Percentiles rank a stretch among this genome's conserved stretches.
Evolutionary conservation across 2,329 filamentous ascomycete species (phyloP).

Genomic region (Clonostachys rhizophaga): DNA sequence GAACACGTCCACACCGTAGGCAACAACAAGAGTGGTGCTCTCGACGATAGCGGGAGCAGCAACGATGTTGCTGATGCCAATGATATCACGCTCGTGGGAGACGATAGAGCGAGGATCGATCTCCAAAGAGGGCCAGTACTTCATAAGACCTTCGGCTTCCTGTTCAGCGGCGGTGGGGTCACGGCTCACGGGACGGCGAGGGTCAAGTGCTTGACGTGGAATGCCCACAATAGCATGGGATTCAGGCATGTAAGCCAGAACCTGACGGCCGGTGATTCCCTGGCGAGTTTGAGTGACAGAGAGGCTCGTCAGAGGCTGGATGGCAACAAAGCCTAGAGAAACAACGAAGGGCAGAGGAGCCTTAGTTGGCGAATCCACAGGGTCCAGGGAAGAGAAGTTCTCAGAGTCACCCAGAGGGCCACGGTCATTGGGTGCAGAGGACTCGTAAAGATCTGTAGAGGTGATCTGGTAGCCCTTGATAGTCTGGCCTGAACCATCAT

Average conservation of each 20-base stretch:
- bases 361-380: slow-evolving; percentile 50
- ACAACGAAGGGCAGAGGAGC: slow-evolving; percentile 67
- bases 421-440: slow-evolving; percentile 75
- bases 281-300: slow-evolving; percentile 86
- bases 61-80: slow-evolving; percentile 70
- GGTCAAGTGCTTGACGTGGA: slow-evolving; percentile 74
- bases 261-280: slow-evolving; percentile 79
- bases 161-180: slow-evolving; percentile 75
- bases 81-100: slow-evolving; percentile 76
- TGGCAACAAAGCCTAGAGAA: slow-evolving; percentile 76
- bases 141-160: slow-evolving; percentile 73
- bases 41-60: slow-evolving; percentile 78
- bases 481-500: slow-evolving; percentile 44
- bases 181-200: slow-evolving; percentile 78
- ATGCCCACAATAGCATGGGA: slow-evolving; percentile 74
- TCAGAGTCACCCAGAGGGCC: slow-evolving; percentile 65
- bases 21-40: slow-evolving; percentile 86
- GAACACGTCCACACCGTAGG: slow-evolving; percentile 85
- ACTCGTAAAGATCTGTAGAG: slow-evolving; percentile 88
- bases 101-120: slow-evolving; percentile 78
- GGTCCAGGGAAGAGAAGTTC: slow-evolving; percentile 76
- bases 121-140: slow-evolving; percentile 72
- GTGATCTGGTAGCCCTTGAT: slow-evolving; percentile 84
- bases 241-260: slow-evolving; percentile 74
- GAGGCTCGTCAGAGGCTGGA: slow-evolving; percentile 73